Conservation (phyloP, 768 basidiomycete species). For the Lentinula edodes region DNA sequence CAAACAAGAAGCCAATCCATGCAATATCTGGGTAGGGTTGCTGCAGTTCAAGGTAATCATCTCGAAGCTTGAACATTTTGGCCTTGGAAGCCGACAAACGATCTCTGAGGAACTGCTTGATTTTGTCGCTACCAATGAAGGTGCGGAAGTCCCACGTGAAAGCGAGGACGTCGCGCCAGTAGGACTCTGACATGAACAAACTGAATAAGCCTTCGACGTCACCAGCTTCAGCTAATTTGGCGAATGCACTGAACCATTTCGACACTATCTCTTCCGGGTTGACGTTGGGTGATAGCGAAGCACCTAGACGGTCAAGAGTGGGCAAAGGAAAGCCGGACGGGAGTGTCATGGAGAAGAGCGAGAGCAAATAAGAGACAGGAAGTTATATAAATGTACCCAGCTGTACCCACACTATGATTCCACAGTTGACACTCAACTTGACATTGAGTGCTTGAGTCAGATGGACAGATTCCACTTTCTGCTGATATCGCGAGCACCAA, state of each 20-base stretch:
- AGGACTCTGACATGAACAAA: conserved; percentile 22
- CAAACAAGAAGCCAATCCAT: conserved; percentile 54
- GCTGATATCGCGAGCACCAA: too few relatives aligned
- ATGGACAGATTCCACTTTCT: too few relatives aligned
- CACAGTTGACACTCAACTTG: too few relatives aligned
- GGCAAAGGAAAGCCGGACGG: conserved; percentile 10
- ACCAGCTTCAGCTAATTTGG: conserved; percentile 6
- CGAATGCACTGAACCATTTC: conserved; percentile 24
- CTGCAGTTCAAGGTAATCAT: conserved; percentile 22
- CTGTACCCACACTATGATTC: too few relatives aligned
- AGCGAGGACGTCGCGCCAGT: conserved; percentile 50
- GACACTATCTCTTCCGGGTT: conserved; percentile 21
- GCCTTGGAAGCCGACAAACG: conserved; percentile 23
- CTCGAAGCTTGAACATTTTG: conserved; percentile 17
- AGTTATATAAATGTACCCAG: background rate
- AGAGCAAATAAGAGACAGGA: background rate
- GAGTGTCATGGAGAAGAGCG: background rate
- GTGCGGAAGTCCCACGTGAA: conserved; percentile 53
- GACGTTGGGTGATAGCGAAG: conserved; percentile 13
- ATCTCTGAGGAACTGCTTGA: conserved; percentile 29
- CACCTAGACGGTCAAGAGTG: conserved; percentile 19
- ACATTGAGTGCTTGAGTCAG: too few relatives aligned
- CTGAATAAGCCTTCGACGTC: conserved; percentile 12
- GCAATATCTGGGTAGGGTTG: conserved; percentile 44
- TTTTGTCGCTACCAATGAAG: conserved; percentile 29